These are phyloP conservation scores for Forsythia viridissima DNA, from an alignment of 257 asterid species.

Conservation along the genomic window DNA sequence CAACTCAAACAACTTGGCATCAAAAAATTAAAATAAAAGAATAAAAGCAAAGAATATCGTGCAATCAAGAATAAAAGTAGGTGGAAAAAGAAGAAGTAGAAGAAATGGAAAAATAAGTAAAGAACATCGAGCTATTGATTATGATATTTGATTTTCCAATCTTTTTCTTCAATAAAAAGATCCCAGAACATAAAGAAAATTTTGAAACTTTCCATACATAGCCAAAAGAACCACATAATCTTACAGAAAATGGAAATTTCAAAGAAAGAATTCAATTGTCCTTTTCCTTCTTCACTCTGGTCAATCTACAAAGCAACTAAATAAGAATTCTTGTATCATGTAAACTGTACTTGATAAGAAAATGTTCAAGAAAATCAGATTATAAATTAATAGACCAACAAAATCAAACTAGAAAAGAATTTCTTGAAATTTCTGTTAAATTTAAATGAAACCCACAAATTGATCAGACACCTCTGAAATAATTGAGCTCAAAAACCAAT, in stretches of 20 bases:
- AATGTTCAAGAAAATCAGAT: conserved; percentile 4
- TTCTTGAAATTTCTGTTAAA: background rate
- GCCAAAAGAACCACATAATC: background rate
- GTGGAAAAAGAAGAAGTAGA: conserved; percentile 25
- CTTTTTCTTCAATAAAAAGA: conserved; percentile 29
- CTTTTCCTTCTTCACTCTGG: conserved; percentile 10
- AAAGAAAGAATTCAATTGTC: conserved; percentile 15
- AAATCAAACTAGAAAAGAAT: background rate
- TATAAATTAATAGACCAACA: conserved; percentile 6
- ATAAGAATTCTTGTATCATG: conserved; percentile 6
- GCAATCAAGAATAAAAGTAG: conserved; percentile 6
- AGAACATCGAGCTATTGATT: conserved; percentile 55
- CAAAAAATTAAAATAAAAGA: conserved; percentile 21
- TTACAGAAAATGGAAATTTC: conserved; percentile 9
- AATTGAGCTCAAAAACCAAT: background rate
- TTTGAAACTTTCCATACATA: conserved; percentile 37
- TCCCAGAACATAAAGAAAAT: conserved; percentile 36
- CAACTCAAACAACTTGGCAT: background rate
- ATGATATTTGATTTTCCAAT: conserved; percentile 34
- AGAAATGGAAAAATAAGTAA: conserved; percentile 33
- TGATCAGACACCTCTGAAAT: background rate
- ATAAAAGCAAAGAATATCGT: background rate
- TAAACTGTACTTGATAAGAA: background rate
- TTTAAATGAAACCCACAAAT: background rate
- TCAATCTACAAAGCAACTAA: conserved; percentile 20